Base-by-base conservation (phyloP, 2,329 filamentous ascomycete genomes). In the Helicocarpus griseus region DNA sequence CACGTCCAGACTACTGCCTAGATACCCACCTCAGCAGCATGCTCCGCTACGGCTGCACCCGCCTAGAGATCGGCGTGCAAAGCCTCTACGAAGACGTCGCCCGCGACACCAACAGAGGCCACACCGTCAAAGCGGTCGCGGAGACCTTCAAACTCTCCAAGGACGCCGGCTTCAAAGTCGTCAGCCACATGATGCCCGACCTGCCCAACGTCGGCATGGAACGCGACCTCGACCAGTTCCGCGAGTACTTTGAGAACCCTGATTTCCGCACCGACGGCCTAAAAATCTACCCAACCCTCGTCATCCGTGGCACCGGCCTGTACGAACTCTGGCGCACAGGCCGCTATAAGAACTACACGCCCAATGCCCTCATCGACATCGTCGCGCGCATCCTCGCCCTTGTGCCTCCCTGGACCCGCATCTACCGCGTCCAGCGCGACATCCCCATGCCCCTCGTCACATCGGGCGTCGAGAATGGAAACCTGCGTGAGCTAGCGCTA, bases 391-490 rank as follows among this genome's bases (percentile, higher is more conserved):
- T 98, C 49, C 74, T 98, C 56, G 93, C 93, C 0, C 77, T 98
- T 2, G 86, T 98, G 0, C 93, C 93, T 1, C 93, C 93, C 1
- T 98, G 93, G 93, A 98, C 94, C 0, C 83, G 93, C 56, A 98
- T 98, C 63, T 98, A 98, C 73, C 89, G 93, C 54, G 93, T 98
- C 0, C 93, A 98, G 74, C 83, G 93, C 67, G 93, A 98, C 71
- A 98, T 98, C 53, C 93, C 93, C n/a, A 98, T 98, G 93, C 93
- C 93, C 0, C 78, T 98, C 22, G 94, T 98, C n/a, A 97, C 93
- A 0, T 95, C 91, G 0, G 93, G 93, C 38, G 93, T 98, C 0
- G 93, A 98, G 72, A 98, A 98, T 61, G 93, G 93, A 55, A 98
- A 98, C 65, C 74, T 98, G 36, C 83, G 93, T 56, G 93, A 98